Base-by-base conservation (phyloP, 2,329 filamentous ascomycete species). In the Aureobasidium sp. region DNA sequence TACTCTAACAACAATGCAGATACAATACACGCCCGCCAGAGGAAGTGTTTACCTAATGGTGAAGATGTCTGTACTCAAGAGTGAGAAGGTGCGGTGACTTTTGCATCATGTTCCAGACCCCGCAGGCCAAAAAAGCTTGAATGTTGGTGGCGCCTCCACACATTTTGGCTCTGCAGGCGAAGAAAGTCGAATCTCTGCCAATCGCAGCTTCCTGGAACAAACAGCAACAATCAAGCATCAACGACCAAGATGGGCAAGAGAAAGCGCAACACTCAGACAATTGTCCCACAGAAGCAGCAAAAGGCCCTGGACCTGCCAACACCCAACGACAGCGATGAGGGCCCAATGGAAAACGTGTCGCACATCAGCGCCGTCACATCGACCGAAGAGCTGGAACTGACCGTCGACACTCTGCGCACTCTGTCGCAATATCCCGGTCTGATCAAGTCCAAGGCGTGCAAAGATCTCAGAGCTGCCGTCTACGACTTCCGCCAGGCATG, bases 401-500 rank as follows among this genome's bases (percentile, higher is more conserved):
- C 90, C 1, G 82, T 91, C 65, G 90, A 92, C 38, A 92, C 90
- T 0, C 82, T 93, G 33, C 81, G 79, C 2, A 83, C 86, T 0
- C 82, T 92, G 15, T 78, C 89, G 0, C 78, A 85, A 66, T 84
- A 91, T 68, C 90, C 90, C 0, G 78, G 76, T 27, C 72, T 92
- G 27, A 91, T 91, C 75, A 93, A 93, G 76, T 88, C 88, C 0
- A 92, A 91, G 72, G 84, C 82, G 29, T 93, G 90, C 79, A 90
- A 88, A 71, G 88, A 90, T 55, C 79, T 93, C 3, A 83, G 91
- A 25, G 87, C 85, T 4, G 90, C 90, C 7, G 90, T 91, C 10
- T 91, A 91, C 71, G 87, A 89, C 25, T 93, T 93, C 67, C 86
- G 89, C 1, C 87, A 91, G 74, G 88, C 90, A 20, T 92, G 89